Evolutionary conservation across 2,329 filamentous ascomycete genomes (phyloP), one percentile per base, ranked within the genome.

Genomic region (Cladosporium sp.): DNA sequence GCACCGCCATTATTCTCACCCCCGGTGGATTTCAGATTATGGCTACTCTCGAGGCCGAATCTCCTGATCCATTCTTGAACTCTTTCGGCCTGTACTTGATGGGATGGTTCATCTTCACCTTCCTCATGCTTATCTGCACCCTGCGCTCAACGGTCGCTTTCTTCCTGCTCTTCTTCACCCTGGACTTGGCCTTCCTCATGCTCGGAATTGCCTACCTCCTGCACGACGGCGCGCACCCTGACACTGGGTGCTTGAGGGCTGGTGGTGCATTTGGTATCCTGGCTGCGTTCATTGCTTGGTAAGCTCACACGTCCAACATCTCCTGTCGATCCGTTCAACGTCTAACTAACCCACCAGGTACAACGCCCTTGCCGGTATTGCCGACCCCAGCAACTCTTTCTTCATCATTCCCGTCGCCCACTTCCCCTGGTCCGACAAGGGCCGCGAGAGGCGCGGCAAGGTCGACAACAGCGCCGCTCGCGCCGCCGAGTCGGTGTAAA

Each of bases 361-460:
- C 64, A 77, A 78, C 54, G 76, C 75, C 3, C 67, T 78, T 9
- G 77, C 77, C 42, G 77, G 77, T 74, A 74, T 79, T 56, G 75
- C 76, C n/a, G 77, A 80, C 62, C 71, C 70, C 54, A 73, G 69
- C 55, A 79, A 80, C 70, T 76, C 89, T 77, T 95, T 95, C 83
- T 93, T 95, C 78, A 79, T 93, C 70, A 83, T 95, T 57, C 92
- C 91, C 48, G 90, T 96, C 58, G 85, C 87, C 63, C 90, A 95
- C 78, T 95, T 96, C 79, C 92, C 91, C 50, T 96, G 92, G 92
- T 92, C 87, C 35, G 85, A 87, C 63, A 86, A 86, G 73, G 87
- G 82, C 49, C 81, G 80, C 57, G 78, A 83, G 70, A 70, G 68
- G 56, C 80, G 84, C 56, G 68, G 55, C 32, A 71, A 71, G 63